phyloP scores from a whole-genome alignment of 257 asterid species.

The Solanum verrucosum region DNA sequence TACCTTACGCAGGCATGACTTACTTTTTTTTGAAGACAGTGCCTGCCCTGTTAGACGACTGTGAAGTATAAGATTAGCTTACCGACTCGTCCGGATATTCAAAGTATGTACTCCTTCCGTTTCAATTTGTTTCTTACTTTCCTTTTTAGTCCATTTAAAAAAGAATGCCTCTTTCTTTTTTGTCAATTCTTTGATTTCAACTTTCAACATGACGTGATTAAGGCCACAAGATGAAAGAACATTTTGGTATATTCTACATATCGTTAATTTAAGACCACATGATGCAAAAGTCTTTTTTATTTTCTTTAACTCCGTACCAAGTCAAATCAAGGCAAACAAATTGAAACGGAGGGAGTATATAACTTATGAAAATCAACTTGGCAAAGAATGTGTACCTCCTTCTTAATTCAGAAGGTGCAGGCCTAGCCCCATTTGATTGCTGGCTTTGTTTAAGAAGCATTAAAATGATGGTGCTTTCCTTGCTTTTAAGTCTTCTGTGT shows the following conservation, averaged over 20 bases:
- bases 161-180: background rate
- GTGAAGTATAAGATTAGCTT: background rate
- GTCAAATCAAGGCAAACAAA: background rate
- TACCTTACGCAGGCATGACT: background rate
- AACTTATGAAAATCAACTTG: slow-evolving; percentile 29
- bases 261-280: background rate
- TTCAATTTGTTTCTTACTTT: background rate
- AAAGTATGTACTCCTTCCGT: background rate
- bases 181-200: background rate
- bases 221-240: too few species aligned
- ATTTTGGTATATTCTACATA: too few species aligned
- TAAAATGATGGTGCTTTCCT: background rate
- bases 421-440: slow-evolving; percentile 87
- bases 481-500: background rate
- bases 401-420: slow-evolving; percentile 92
- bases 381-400: slow-evolving; percentile 70
- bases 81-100: background rate
- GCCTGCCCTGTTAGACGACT: background rate
- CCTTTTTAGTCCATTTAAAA: background rate
- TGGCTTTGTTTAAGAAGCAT: slow-evolving; percentile 93
- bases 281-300: background rate
- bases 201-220: background rate
- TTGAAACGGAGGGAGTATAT: background rate
- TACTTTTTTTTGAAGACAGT: background rate
- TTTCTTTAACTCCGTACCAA: background rate